Evolutionary conservation across 345 rosid species (phyloP), one percentile per base, ranked within the genome.

Genomic region (Citrus trifoliata): DNA sequence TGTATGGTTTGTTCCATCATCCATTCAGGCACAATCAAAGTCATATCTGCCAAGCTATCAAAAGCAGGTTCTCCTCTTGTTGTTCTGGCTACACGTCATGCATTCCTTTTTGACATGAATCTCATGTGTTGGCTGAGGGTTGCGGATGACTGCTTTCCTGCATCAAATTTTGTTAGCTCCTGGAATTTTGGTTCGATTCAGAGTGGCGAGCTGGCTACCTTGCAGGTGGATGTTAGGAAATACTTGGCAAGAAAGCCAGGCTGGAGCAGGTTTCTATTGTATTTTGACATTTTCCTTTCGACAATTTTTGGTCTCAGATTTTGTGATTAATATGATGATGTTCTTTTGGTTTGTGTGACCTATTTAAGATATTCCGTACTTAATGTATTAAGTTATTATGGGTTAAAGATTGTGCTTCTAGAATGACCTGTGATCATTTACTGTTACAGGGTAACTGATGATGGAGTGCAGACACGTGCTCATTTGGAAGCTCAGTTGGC

Each of bases 71-170:
- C 91, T 82, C 99, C 99, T 62, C 95, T 97, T 21, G 90, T 97
- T 85, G 98, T 97, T 73, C 83, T 97, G 79, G 99, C 95, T 76
- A 93, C 97, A 16, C 94, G 98, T 24, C 98, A 97, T 80, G 98
- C 98, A 9, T 97, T 90, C 85, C 91, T 96, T 80, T 96, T 93
- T 51, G 98, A 96, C 83, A 89, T 72, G 85, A 88, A 87, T 89
- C 94, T 96, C 42, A 92, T 82, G 95, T 97, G 98, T 80, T 94
- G 99, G 99, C 85, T 97, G 83, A 90, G 99, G 86, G 97, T 93
- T 67, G 98, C 93, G 35, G 99, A 97, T 82, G 99, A 97, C 82
- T 97, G 98, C 86, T 97, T 97, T 85, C 98, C 99, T 46, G 97
- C 98, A 66, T 97, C 99, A 62, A 97, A 90, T 87, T 97, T 94